These are phyloP conservation scores for Parastagonospora avenae DNA, from an alignment of 2,329 filamentous ascomycete genomes.

Conservation along the genomic window DNA sequence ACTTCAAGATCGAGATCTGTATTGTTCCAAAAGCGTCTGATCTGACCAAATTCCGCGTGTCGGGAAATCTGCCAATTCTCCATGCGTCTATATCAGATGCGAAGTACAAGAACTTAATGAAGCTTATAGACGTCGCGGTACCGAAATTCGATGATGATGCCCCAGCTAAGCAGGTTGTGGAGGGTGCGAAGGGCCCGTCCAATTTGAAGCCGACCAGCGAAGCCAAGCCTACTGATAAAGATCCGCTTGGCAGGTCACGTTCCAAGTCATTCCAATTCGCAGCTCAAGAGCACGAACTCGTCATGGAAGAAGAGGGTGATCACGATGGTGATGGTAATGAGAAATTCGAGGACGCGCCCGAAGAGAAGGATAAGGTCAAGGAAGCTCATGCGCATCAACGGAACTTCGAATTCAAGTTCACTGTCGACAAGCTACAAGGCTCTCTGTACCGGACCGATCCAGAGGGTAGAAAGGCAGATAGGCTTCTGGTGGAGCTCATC, in stretches of 20 bases:
- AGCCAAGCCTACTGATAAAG: conserved; percentile 28
- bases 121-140: conserved; percentile 90
- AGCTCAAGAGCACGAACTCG: conserved; percentile 73
- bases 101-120: conserved; percentile 98
- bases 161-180: conserved; percentile 43
- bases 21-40: conserved; percentile 97
- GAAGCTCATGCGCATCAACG: conserved; percentile 75
- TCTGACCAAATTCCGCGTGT: conserved; percentile 87
- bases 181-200: conserved; percentile 41
- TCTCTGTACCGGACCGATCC: conserved; percentile 88
- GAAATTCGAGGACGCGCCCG: conserved; percentile 69
- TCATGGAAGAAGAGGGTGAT: conserved; percentile 74
- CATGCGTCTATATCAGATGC: conserved; percentile 91
- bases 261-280: conserved; percentile 78
- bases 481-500: conserved; percentile 86
- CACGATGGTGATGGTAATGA: conserved; percentile 66
- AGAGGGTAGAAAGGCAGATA: conserved; percentile 74
- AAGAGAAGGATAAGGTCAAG: conserved; percentile 56
- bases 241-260: conserved; percentile 57
- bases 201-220: conserved; percentile 45
- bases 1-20: conserved; percentile 94
- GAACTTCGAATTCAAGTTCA: conserved; percentile 96
- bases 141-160: conserved; percentile 72
- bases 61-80: conserved; percentile 87
- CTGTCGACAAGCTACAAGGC: conserved; percentile 90